Percentiles rank a stretch among this genome's conserved stretches.
phyloP scores from a whole-genome alignment of 345 rosid genomes.

The Populus davidiana region DNA sequence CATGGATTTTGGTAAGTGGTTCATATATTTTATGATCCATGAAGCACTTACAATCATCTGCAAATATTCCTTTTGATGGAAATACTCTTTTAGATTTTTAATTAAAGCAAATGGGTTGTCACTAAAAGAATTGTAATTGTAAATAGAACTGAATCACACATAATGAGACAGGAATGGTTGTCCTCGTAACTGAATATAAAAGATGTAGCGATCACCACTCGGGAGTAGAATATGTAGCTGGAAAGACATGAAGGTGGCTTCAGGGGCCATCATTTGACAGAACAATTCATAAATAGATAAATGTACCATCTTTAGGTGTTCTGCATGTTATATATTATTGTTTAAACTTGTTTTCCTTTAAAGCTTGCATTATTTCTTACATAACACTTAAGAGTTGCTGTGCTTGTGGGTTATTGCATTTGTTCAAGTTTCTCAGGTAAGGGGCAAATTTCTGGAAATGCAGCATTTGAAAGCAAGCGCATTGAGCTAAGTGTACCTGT shows the following conservation, averaged over 20 bases:
- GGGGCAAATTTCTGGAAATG: conserved; percentile 45
- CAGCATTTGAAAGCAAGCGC: conserved; percentile 46
- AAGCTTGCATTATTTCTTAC: not conserved
- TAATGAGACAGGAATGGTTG: not conserved
- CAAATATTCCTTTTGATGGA: not conserved
- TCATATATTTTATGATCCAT: not conserved
- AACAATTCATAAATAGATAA: not conserved
- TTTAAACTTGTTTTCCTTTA: not conserved
- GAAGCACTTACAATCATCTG: not conserved
- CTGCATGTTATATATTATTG: not conserved
- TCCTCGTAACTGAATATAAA: not conserved
- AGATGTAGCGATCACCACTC: not conserved
- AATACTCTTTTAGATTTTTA: not conserved
- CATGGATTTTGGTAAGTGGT: not conserved
- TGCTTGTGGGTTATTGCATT: conserved; percentile 59
- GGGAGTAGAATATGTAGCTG: not conserved
- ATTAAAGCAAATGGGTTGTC: not conserved
- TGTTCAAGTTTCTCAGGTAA: conserved; percentile 73
- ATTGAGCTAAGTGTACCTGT: conserved; percentile 42
- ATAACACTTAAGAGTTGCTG: conserved; percentile 21
- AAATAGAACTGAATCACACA: not conserved
- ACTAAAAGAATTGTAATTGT: not conserved
- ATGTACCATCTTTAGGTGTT: not conserved
- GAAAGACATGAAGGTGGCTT: not conserved
- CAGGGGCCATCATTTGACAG: not conserved